phyloP scores from a whole-genome alignment of 257 asterid species.

The Rehmannia glutinosa region DNA sequence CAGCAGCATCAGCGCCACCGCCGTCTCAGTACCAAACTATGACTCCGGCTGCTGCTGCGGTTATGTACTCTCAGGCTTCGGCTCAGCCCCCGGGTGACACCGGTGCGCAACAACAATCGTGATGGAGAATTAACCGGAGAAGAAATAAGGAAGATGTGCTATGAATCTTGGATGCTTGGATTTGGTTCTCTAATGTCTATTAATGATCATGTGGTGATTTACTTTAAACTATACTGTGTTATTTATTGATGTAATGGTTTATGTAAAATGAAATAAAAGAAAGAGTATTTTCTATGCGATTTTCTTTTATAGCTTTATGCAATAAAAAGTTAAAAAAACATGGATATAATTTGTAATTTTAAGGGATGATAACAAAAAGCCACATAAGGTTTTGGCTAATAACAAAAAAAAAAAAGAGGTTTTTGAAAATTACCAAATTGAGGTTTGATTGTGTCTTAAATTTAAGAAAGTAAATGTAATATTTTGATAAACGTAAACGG shows the following conservation, averaged over 20 bases:
- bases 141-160: background rate
- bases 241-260: background rate
- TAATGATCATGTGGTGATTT: background rate
- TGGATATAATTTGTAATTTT: too few species aligned
- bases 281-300: background rate
- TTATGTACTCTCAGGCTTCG: conserved; percentile 42
- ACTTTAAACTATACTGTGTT: background rate
- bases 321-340: too few species aligned
- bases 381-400: too few species aligned
- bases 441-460: too few species aligned
- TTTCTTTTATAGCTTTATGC: too few species aligned
- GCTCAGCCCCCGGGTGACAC: conserved; percentile 34
- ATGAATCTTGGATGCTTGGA: too few species aligned
- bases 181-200: background rate
- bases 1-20: conserved; percentile 16
- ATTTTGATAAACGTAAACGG: too few species aligned
- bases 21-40: conserved; percentile 66
- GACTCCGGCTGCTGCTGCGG: conserved; percentile 49
- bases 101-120: conserved; percentile 25
- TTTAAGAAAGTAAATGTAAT: too few species aligned
- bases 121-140: background rate
- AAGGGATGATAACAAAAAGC: too few species aligned
- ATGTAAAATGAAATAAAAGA: background rate
- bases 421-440: too few species aligned
- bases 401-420: too few species aligned